A percentile compares a stretch with the other conserved stretches of the same genome.
Evolutionary conservation across 768 basidiomycete genomes (phyloP).

Genomic region (Leucocoprinus leucothites): DNA sequence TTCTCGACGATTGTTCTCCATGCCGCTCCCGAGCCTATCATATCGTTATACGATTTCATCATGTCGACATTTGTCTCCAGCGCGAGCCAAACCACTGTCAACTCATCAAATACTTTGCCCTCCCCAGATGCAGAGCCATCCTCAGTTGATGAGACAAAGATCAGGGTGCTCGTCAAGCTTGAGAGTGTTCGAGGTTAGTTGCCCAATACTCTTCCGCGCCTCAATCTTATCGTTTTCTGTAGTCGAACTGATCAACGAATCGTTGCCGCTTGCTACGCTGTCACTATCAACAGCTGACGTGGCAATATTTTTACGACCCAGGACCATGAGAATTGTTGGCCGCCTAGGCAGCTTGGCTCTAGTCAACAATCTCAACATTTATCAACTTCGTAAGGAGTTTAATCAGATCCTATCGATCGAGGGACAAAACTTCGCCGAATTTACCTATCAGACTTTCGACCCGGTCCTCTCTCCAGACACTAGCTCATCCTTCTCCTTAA

Average conservation of each 20-base stretch:
- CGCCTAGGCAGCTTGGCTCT: conserved; percentile 82
- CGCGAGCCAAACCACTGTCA: neutral
- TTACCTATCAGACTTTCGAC: conserved; percentile 91
- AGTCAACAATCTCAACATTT: conserved; percentile 61
- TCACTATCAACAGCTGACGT: conserved; percentile 90
- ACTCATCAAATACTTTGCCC: neutral
- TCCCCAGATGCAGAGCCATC: neutral
- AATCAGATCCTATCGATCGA: conserved; percentile 90
- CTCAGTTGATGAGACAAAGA: conserved; percentile 38
- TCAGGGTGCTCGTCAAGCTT: conserved; percentile 78
- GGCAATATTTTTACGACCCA: conserved; percentile 64
- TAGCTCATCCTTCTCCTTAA: conserved; percentile 74
- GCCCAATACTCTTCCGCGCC: neutral
- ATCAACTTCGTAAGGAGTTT: conserved; percentile 60
- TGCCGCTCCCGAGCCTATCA: conserved; percentile 85
- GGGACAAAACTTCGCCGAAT: conserved; percentile 90
- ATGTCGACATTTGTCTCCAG: conserved; percentile 90
- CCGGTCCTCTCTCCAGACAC: conserved; percentile 62
- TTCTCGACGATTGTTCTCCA: conserved; percentile 90
- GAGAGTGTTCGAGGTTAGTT: conserved; percentile 75
- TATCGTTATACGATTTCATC: conserved; percentile 92
- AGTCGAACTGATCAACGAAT: conserved; percentile 80
- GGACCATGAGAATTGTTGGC: conserved; percentile 75
- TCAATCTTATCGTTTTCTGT: neutral
- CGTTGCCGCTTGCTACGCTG: conserved; percentile 74